Base-by-base conservation (phyloP, 768 basidiomycete species). In the Lactarius pseudohatsudake region DNA sequence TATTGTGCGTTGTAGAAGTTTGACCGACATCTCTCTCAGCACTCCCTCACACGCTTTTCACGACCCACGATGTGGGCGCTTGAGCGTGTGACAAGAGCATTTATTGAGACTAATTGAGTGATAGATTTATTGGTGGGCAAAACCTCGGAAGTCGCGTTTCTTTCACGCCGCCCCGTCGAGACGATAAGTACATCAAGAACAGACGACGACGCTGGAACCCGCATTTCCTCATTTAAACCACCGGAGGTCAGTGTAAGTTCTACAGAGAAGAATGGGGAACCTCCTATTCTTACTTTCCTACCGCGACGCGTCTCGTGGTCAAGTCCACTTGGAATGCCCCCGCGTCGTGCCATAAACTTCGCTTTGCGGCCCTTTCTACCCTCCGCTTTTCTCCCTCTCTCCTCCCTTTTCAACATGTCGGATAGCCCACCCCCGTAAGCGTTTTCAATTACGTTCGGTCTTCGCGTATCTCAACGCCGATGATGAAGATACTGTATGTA, bases 361-460 rank as follows among this genome's bases (percentile, higher is more conserved):
- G 54, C 56, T 13, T 16, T 20, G 16, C 30, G 22, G 13, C 38
- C 28, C 11, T 57, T 38, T 32, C 36, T 41, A 28, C 32, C 66
- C 16, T 4, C 16, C n/a, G 28, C 45, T 34, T 28, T 1, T 15
- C 32, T 18, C 11, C 3, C 34, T 16, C 30, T 34, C 57, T 9
- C 22, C 13, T 9, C n/a, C 34, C n/a, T 15, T 32, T 26, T 43
- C n/a, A 20, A 41, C 1, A 67, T 64, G 66, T 60, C 54, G 5
- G 66, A 64, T 26, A 64, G 53, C 22, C 61, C 66, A 10, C 58
- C 66, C 32, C 58, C 66, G 66, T 64, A 60, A 67, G 66, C 9
- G 4, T 38, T 38, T 47, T 47, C 30, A 57, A n/a, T 56, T 45
- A 53, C 4, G 13, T 22, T 40, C 34, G 54, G 28, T 28, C 32